These are phyloP conservation scores for Pleurotus tuber-regium DNA, from an alignment of 768 basidiomycete genomes.

Conservation along the genomic window DNA sequence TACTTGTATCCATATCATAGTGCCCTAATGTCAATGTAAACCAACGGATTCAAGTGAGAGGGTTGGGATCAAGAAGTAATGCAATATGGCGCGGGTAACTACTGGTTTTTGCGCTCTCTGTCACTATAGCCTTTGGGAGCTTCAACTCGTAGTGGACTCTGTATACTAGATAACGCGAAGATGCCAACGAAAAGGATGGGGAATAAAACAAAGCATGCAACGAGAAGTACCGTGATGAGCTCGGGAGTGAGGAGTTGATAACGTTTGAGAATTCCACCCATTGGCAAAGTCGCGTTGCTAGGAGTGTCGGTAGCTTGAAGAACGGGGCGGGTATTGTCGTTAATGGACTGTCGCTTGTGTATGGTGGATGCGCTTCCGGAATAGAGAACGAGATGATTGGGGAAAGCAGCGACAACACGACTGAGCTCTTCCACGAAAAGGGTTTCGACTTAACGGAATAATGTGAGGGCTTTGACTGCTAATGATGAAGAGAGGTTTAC, in stretches of 20 bases:
- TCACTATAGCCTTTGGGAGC: constrained; percentile 65
- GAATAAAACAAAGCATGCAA: constrained; percentile 64
- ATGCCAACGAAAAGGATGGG: constrained; percentile 66
- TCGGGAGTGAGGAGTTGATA: constrained; percentile 80
- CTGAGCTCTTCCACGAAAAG: constrained; percentile 49
- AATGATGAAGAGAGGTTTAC: constrained; percentile 33
- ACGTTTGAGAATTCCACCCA: constrained; percentile 62
- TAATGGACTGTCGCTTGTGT: constrained; percentile 37
- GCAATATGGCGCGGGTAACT: too few relatives aligned
- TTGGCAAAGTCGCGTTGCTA: constrained; percentile 35
- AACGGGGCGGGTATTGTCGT: constrained; percentile 15
- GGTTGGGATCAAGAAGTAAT: too few relatives aligned
- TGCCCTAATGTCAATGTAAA: too few relatives aligned
- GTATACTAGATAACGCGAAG: constrained; percentile 68
- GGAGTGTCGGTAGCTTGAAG: constrained; percentile 17
- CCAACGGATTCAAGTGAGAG: too few relatives aligned
- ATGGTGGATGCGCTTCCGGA: constrained; percentile 47
- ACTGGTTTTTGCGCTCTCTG: constrained; percentile 77
- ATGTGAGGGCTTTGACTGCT: constrained; percentile 8
- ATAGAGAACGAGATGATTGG: constrained; percentile 66
- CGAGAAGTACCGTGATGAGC: constrained; percentile 62
- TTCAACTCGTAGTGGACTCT: constrained; percentile 63
- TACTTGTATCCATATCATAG: not conserved
- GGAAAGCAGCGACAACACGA: constrained; percentile 43
- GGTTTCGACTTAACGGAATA: constrained; percentile 31